Evolutionary conservation across 1,284 basidiomycete species (phyloP).

Genomic region (Pseudozyma sp.): DNA sequence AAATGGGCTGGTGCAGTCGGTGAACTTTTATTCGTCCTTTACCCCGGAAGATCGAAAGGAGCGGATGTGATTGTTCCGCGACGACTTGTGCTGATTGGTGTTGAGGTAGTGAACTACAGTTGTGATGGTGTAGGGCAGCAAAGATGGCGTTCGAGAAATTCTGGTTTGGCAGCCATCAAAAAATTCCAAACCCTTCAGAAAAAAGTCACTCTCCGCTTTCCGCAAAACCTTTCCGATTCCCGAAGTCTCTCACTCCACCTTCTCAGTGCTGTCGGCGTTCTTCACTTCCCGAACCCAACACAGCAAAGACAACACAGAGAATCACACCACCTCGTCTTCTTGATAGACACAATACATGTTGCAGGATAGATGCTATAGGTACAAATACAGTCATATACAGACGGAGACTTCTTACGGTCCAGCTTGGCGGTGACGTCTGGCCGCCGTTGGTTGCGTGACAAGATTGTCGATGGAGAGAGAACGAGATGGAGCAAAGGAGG

Average conservation of each 20-base stretch:
- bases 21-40: too few relatives aligned
- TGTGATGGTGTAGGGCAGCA: background rate
- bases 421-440: background rate
- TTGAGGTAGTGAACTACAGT: background rate
- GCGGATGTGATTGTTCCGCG: too few relatives aligned
- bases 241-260: conserved; percentile 1
- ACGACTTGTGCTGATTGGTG: too few relatives aligned
- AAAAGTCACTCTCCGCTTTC: background rate
- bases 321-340: background rate
- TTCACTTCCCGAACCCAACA: background rate
- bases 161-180: conserved; percentile 2
- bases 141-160: background rate
- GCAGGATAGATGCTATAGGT: background rate
- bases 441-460: conserved; percentile 14
- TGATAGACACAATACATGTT: conserved; percentile 1
- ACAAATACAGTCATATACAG: conserved; percentile 24
- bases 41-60: too few relatives aligned
- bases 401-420: background rate
- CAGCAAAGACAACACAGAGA: background rate
- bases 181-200: conserved; percentile 13
- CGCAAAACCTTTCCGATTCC: background rate
- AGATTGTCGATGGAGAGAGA: background rate
- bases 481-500: background rate
- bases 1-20: too few relatives aligned
- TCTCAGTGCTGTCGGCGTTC: background rate